These are phyloP conservation scores for Thymus mandschuricus DNA, from an alignment of 257 asterid species.

Conservation along the genomic window DNA sequence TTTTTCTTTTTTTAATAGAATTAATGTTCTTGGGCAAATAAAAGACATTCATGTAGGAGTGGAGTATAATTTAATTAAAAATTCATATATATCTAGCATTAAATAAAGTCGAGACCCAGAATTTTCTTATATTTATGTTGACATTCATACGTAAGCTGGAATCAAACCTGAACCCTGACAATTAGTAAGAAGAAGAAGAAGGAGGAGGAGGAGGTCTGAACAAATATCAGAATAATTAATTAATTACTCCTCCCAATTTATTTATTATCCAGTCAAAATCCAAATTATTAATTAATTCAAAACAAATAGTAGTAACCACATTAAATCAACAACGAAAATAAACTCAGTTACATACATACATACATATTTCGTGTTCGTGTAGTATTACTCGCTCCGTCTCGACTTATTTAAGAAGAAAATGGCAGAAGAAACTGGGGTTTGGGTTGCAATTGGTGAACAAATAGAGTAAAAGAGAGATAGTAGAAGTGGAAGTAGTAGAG, in stretches of 20 bases:
- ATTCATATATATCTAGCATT: background rate
- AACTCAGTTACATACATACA: too few relatives aligned
- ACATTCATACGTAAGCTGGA: constrained; percentile 25
- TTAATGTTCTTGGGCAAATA: background rate
- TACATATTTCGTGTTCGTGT: too few relatives aligned
- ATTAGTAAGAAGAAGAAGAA: background rate
- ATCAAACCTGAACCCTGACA: constrained; percentile 17
- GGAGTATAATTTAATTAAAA: background rate
- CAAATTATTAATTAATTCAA: background rate
- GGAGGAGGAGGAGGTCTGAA: background rate
- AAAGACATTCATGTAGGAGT: background rate
- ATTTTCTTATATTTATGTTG: background rate
- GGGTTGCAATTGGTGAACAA: background rate
- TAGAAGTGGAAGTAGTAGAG: background rate
- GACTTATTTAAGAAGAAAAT: too few relatives aligned
- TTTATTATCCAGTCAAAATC: background rate
- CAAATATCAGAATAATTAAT: constrained; percentile 4
- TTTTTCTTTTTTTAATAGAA: too few relatives aligned
- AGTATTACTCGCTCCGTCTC: too few relatives aligned
- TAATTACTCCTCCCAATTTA: background rate
- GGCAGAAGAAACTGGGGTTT: too few relatives aligned
- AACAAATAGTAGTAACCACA: too few relatives aligned
- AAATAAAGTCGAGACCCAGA: constrained; percentile 3
- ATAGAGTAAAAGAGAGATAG: background rate
- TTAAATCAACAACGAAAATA: too few relatives aligned